These are phyloP conservation scores for Geotrichum fermentans DNA, from an alignment of 1,139 yeast genomes.

Conservation along the genomic window DNA sequence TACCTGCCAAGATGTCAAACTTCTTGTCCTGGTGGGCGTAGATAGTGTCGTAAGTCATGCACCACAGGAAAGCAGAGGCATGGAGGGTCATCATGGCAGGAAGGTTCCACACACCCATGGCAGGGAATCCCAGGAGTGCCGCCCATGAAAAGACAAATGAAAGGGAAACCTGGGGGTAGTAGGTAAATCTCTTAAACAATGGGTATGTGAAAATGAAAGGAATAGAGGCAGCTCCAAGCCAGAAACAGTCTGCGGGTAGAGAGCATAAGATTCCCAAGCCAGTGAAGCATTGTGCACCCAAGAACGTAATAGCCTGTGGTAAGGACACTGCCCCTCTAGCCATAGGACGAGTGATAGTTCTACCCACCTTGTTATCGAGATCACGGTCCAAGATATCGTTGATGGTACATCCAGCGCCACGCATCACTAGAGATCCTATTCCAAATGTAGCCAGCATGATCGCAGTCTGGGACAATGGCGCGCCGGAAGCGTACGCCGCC, in stretches of 20 bases:
- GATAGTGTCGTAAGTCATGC: slow-evolving; percentile 91
- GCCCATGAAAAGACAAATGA: slow-evolving; percentile 94
- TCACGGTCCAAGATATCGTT: slow-evolving; percentile 84
- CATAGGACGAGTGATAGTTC: slow-evolving; percentile 86
- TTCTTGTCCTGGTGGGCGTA: slow-evolving; percentile 96
- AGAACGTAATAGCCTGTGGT: slow-evolving; percentile 66
- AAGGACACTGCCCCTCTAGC: slow-evolving; percentile 79
- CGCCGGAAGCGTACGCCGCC: slow-evolving; percentile 72
- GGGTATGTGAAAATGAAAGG: slow-evolving; percentile 85
- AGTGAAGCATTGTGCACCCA: slow-evolving; percentile 69
- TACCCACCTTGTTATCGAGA: slow-evolving; percentile 75
- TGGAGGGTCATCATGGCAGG: slow-evolving; percentile 75
- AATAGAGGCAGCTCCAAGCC: slow-evolving; percentile 74
- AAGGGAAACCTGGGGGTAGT: slow-evolving; percentile 84
- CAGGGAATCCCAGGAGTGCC: slow-evolving; percentile 88
- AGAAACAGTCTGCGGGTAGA: slow-evolving; percentile 76
- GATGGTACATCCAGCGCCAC: slow-evolving; percentile 97
- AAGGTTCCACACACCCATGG: slow-evolving; percentile 75
- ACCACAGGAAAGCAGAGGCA: slow-evolving; percentile 79
- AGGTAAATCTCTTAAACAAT: slow-evolving; percentile 85
- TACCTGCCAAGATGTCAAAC: slow-evolving; percentile 83
- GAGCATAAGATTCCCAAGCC: slow-evolving; percentile 70
- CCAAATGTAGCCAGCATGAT: slow-evolving; percentile 63
- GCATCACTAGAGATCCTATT: slow-evolving; percentile 81
- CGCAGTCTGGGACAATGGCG: slow-evolving; percentile 59